These are phyloP conservation scores for Boletus reticulatus DNA, from an alignment of 768 basidiomycete genomes.

Conservation along the genomic window DNA sequence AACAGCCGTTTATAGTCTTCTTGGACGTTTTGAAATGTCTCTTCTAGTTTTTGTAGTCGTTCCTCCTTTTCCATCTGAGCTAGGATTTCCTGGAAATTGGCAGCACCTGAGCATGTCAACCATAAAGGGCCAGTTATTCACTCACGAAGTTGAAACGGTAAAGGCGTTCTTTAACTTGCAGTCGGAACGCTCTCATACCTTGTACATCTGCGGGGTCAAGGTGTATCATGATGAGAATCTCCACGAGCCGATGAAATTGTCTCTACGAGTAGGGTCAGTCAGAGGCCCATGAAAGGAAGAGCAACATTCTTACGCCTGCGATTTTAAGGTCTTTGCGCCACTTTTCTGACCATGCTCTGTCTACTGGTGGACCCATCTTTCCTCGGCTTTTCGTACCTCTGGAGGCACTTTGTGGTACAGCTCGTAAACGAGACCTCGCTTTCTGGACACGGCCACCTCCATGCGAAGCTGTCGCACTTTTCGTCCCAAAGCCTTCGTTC, in stretches of 20 bases:
- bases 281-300: neutral
- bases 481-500: conserved; percentile 61
- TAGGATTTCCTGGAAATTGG: conserved; percentile 66
- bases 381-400: conserved; percentile 38
- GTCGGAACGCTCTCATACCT: conserved; percentile 63
- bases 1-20: conserved; percentile 87
- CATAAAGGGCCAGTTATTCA: conserved; percentile 6
- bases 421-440: conserved; percentile 38
- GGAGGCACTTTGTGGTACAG: conserved; percentile 21
- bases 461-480: conserved; percentile 36
- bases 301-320: conserved; percentile 60
- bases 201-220: conserved; percentile 61
- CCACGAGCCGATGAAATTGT: conserved; percentile 88
- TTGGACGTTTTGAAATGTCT: conserved; percentile 85
- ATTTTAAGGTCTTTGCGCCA: conserved; percentile 87
- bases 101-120: neutral
- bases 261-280: conserved; percentile 48
- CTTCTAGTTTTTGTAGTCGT: conserved; percentile 83
- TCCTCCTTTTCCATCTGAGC: conserved; percentile 86
- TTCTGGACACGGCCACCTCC: conserved; percentile 45
- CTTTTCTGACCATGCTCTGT: conserved; percentile 73
- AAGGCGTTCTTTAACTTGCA: conserved; percentile 93
- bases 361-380: conserved; percentile 74
- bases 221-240: conserved; percentile 82
- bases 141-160: conserved; percentile 94